Conservation (phyloP, 495 filamentous ascomycete genomes). For the Aspergillus ostianus region DNA sequence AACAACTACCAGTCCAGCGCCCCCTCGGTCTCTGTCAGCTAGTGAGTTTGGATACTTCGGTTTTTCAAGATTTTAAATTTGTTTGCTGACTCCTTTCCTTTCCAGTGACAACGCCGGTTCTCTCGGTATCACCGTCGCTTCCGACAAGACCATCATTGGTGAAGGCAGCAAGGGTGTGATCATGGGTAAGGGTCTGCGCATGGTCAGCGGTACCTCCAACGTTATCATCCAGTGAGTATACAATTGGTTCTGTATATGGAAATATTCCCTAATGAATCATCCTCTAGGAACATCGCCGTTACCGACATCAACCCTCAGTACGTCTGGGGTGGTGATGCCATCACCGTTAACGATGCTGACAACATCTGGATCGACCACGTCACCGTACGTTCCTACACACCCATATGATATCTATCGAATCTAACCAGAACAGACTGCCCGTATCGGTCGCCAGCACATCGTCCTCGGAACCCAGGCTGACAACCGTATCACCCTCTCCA, state of each 20-base stretch:
- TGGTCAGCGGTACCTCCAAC: constrained; percentile 43
- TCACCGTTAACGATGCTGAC: constrained; percentile 42
- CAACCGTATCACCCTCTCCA: constrained; percentile 47
- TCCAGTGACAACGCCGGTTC: constrained; percentile 38
- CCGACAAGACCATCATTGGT: constrained; percentile 46
- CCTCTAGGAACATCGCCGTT: constrained; percentile 38
- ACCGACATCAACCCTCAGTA: constrained; percentile 50
- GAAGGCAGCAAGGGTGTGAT: constrained; percentile 37
- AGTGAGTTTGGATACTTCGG: constrained; percentile 3
- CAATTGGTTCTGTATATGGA: too few species aligned
- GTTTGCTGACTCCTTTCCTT: too few species aligned
- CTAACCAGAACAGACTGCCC: constrained; percentile 31
- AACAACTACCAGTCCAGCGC: constrained; percentile 38
- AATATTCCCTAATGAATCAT: too few species aligned
- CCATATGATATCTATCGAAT: neutral
- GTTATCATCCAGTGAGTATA: constrained; percentile 39
- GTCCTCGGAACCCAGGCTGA: constrained; percentile 39
- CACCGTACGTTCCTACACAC: constrained; percentile 24
- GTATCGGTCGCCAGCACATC: constrained; percentile 46
- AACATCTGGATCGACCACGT: constrained; percentile 51
- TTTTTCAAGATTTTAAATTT: too few species aligned
- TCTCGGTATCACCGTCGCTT: constrained; percentile 43
- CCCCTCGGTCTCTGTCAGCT: constrained; percentile 36
- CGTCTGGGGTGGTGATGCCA: constrained; percentile 51
- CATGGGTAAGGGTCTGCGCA: constrained; percentile 45